Conservation (phyloP, 495 filamentous ascomycete species). For the Evernia prunastri region DNA sequence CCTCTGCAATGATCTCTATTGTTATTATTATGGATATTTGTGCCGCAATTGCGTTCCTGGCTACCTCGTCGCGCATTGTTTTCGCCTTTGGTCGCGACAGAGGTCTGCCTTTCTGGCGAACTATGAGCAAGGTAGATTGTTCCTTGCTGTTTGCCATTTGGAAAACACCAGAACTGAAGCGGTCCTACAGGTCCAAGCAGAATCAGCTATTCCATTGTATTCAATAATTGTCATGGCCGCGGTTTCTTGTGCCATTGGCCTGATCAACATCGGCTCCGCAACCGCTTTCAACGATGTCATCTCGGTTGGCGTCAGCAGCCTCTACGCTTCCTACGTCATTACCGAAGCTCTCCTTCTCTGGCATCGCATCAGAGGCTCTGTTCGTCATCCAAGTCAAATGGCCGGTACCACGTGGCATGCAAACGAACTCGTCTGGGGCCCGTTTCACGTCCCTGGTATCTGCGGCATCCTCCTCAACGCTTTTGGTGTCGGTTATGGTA, state of each 20-base stretch:
- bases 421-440: slow-evolving; percentile 41
- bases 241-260: slow-evolving; percentile 36
- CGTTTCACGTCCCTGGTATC: slow-evolving; percentile 41
- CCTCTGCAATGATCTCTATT: slow-evolving; percentile 41
- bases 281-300: slow-evolving; percentile 44
- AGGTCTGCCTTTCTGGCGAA: slow-evolving; percentile 42
- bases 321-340: slow-evolving; percentile 42
- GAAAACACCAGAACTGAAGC: no score
- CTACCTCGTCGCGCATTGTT: slow-evolving; percentile 46
- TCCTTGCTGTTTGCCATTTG: no score
- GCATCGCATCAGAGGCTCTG: slow-evolving; percentile 36
- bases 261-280: slow-evolving; percentile 43
- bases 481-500: slow-evolving; percentile 33
- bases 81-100: slow-evolving; percentile 52
- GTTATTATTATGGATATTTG: slow-evolving; percentile 39
- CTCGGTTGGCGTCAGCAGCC: slow-evolving; percentile 38
- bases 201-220: slow-evolving; percentile 35
- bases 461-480: slow-evolving; percentile 41
- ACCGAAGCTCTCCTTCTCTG: slow-evolving; percentile 42
- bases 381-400: slow-evolving; percentile 29
- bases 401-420: slow-evolving; percentile 27
- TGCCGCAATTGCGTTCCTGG: slow-evolving; percentile 40
- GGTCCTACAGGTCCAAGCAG: slow-evolving; percentile 30
- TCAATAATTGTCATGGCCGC: slow-evolving; percentile 36
- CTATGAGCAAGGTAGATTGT: slow-evolving; percentile 44